A percentile compares a stretch with the other conserved stretches of the same genome.
phyloP scores from a whole-genome alignment of 371 early-diverging fungal genomes.

The Lichtheimia ramosa region DNA sequence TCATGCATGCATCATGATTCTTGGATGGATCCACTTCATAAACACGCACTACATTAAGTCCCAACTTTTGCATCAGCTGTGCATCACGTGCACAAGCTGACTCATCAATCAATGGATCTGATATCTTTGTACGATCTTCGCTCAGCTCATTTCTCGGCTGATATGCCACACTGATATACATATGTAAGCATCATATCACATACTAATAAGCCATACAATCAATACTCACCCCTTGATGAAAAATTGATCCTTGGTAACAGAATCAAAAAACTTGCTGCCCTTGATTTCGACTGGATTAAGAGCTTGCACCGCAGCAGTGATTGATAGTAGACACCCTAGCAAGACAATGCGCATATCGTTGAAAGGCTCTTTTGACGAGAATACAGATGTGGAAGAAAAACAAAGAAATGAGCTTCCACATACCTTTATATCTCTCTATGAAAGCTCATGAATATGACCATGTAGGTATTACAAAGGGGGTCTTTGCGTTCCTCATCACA shows the following conservation, averaged over 20 bases:
- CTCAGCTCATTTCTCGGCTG: conserved; percentile 56
- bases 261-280: conserved; percentile 74
- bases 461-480: no score
- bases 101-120: conserved; percentile 68
- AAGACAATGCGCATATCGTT: background rate
- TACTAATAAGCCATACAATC: background rate
- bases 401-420: background rate
- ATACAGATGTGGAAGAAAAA: background rate
- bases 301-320: conserved; percentile 17
- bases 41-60: conserved; percentile 76
- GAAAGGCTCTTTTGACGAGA: background rate
- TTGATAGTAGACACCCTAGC: conserved; percentile 1
- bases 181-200: background rate
- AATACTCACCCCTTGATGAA: conserved; percentile 68
- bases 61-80: conserved; percentile 64
- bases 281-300: conserved; percentile 68
- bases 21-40: conserved; percentile 70
- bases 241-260: conserved; percentile 72
- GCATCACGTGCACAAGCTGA: conserved; percentile 70
- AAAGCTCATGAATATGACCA: no score
- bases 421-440: background rate
- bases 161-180: conserved; percentile 62
- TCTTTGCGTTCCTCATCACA: no score
- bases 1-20: conserved; percentile 79
- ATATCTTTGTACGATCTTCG: background rate